Percentiles rank a stretch among this genome's conserved stretches.
phyloP scores from a whole-genome alignment of 768 basidiomycete genomes.

The Postia placenta region DNA sequence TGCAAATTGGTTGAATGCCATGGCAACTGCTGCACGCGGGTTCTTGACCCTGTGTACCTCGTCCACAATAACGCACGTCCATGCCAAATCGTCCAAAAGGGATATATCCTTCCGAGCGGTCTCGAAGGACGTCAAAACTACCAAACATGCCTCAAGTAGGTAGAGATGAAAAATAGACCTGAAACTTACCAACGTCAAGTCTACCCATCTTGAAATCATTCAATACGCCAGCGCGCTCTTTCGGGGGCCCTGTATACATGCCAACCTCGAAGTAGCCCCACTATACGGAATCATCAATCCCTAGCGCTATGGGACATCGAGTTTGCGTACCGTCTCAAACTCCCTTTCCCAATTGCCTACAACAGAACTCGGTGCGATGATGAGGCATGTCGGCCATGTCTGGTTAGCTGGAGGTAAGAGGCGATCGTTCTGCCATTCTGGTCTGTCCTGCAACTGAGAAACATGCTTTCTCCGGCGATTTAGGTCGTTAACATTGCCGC shows the following conservation, averaged over 20 bases:
- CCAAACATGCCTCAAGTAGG: background rate
- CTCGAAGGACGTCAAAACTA: conserved; percentile 82
- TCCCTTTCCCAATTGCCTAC: conserved; percentile 89
- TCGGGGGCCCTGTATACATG: conserved; percentile 49
- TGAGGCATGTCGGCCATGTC: conserved; percentile 82
- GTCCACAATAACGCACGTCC: conserved; percentile 75
- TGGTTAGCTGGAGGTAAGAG: conserved; percentile 60
- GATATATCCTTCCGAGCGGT: conserved; percentile 68
- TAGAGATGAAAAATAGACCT: too few relatives aligned
- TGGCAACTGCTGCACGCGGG: conserved; percentile 53
- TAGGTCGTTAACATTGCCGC: conserved; percentile 57
- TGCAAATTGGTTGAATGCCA: conserved; percentile 64
- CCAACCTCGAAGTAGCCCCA: conserved; percentile 95
- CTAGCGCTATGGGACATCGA: background rate
- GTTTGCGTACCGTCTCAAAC: conserved; percentile 58
- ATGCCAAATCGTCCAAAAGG: conserved; percentile 58
- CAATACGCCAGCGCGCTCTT: conserved; percentile 51
- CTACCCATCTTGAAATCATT: conserved; percentile 76
- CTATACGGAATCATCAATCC: conserved; percentile 29
- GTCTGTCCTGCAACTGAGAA: conserved; percentile 52
- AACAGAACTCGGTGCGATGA: conserved; percentile 82
- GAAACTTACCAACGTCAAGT: conserved; percentile 72
- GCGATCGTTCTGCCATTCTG: conserved; percentile 45
- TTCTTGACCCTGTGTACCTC: conserved; percentile 93
- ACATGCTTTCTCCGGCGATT: conserved; percentile 62